A percentile compares a stretch with the other conserved stretches of the same genome.
These are phyloP conservation scores for Claviceps lovelessii DNA, from an alignment of 2,329 filamentous ascomycete genomes.

Conservation along the genomic window DNA sequence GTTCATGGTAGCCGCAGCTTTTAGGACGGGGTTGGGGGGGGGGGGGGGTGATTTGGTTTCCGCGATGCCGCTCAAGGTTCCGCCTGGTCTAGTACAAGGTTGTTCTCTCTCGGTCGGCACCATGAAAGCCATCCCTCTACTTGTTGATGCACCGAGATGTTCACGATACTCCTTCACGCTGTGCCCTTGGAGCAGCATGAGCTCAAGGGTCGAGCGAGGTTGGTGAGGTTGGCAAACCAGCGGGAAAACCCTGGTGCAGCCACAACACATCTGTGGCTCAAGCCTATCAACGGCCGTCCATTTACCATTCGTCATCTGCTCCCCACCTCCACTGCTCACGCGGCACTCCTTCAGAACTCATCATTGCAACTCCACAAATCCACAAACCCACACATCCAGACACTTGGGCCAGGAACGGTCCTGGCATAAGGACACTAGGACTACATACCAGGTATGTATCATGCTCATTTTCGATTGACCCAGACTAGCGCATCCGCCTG, in stretches of 20 bases:
- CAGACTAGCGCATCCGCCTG: slow-evolving; percentile 5
- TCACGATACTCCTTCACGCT: background rate
- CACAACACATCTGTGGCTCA: background rate
- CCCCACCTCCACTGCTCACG: background rate
- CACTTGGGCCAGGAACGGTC: slow-evolving; percentile 2
- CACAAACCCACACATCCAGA: background rate
- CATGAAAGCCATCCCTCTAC: background rate
- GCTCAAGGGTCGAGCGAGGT: background rate
- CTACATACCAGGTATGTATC: background rate
- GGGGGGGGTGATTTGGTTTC: no score
- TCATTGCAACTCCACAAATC: background rate
- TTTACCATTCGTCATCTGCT: background rate
- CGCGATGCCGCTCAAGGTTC: background rate
- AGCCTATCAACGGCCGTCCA: background rate
- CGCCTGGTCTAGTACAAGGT: background rate
- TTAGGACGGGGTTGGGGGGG: background rate
- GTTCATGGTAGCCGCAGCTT: background rate
- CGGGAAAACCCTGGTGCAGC: background rate
- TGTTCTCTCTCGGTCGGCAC: background rate
- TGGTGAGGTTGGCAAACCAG: background rate
- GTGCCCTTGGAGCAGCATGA: no score
- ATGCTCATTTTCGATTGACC: slow-evolving; percentile 5
- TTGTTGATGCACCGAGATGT: background rate
- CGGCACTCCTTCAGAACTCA: background rate
- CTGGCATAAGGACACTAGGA: background rate